Evolutionary conservation across 345 rosid species (phyloP).

Genomic region (Pseudoturritis turrita): DNA sequence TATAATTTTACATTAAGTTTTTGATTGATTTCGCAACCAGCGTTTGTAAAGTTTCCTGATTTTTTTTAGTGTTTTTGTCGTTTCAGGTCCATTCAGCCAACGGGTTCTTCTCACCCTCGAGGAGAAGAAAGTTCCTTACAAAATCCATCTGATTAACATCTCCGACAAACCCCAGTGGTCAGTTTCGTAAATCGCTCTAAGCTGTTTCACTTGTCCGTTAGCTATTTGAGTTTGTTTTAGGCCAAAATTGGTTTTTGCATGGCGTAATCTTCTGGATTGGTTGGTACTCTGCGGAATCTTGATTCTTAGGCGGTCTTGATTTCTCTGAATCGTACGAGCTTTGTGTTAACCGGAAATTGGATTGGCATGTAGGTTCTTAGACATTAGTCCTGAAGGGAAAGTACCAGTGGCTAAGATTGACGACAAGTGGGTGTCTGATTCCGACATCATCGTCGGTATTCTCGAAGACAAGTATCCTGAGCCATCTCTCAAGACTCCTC

Average conservation of each 20-base stretch:
- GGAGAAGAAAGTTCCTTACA: constrained; percentile 76
- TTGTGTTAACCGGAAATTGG: not conserved
- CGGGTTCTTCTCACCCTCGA: constrained; percentile 69
- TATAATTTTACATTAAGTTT: not conserved
- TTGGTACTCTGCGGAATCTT: not conserved
- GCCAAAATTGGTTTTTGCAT: not conserved
- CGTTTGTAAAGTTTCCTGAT: not conserved
- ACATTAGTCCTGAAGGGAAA: constrained; percentile 78
- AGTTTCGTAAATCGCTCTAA: not conserved
- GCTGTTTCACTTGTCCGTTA: not conserved
- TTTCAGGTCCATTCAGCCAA: constrained; percentile 73
- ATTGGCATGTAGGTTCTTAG: constrained; percentile 56
- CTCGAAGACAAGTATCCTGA: constrained; percentile 86
- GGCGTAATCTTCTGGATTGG: not conserved
- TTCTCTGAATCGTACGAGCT: too few relatives aligned
- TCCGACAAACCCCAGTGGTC: constrained; percentile 83
- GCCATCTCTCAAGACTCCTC: constrained; percentile 60
- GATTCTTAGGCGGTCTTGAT: not conserved
- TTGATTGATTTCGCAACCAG: not conserved
- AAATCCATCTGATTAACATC: constrained; percentile 49
- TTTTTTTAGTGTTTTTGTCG: not conserved
- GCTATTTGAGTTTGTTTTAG: not conserved
- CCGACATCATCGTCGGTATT: constrained; percentile 74
- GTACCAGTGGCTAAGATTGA: constrained; percentile 73
- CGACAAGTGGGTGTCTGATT: constrained; percentile 81